Evolutionary conservation across 1,139 yeast species (phyloP), one percentile per base, ranked within the genome.

Genomic region (Taphrina communis): DNA sequence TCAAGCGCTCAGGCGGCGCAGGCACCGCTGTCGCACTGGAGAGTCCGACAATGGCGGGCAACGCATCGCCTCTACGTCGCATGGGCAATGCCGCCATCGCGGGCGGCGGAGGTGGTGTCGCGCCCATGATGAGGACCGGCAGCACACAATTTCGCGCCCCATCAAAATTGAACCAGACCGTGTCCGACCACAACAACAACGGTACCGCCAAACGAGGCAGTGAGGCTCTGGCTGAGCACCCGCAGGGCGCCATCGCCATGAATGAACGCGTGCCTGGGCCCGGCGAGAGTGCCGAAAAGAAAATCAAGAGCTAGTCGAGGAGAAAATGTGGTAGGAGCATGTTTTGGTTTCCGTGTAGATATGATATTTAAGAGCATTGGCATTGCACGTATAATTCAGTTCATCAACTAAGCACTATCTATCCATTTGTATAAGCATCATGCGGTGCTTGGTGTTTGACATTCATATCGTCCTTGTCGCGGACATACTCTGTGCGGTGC

Each of bases 1-100:
- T 68, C 50, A 68, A 59, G 36, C 66, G 70, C 11, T 66, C 68
- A 1, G 66, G 70, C 31, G 66, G 70, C 17, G 48, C 58, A 7
- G 57, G 68, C 57, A 41, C 60, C 42, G 59, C 41, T 4, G 17
- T 50, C 17, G 65, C n/a, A 4, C 12, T n/a, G 31, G 67, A 63
- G 31, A 53, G 61, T 36, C 67, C 67, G 35, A 25, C 31, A 25
- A 42, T 42, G 3, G 6, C 36, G 36, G 66, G 50, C 17, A 52
- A 39, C 21, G 67, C 59, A 1, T 53, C 61, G 11, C 67, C 67
- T 11, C 38, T 63, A 31, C 51, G 66, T 8, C 58, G 58, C 9
- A 42, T 58, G 51, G 62, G 52, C 19, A 61, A 38, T n/a, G 60
- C 60, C 4, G n/a, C 46, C 25, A 25, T 25, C 31, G 31, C 31